phyloP scores from a whole-genome alignment of 345 rosid genomes.

The Syzygium aqueum region DNA sequence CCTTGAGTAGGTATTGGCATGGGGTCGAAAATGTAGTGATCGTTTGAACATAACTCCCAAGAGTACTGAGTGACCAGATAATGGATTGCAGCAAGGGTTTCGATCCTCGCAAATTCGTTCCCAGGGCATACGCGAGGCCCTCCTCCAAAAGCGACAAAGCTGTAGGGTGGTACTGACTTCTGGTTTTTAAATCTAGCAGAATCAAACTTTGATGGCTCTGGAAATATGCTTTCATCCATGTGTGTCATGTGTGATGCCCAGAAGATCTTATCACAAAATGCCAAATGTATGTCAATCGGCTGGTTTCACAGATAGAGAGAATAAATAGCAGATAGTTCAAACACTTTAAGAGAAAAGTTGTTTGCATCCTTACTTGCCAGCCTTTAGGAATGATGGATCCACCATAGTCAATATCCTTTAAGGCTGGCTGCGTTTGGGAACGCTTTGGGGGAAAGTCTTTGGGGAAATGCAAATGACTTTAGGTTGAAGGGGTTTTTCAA shows the following conservation, averaged over 20 bases:
- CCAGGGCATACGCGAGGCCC: slow-evolving; percentile 54
- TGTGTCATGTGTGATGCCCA: slow-evolving; percentile 41
- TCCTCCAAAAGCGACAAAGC: slow-evolving; percentile 38
- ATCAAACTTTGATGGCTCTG: slow-evolving; percentile 32
- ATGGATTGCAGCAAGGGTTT: slow-evolving; percentile 34
- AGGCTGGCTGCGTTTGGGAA: too few species aligned
- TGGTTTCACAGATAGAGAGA: background rate
- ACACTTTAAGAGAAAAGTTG: background rate
- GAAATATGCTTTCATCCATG: slow-evolving; percentile 33
- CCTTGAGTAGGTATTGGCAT: slow-evolving; percentile 38
- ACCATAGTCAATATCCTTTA: slow-evolving; percentile 26
- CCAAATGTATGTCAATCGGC: background rate
- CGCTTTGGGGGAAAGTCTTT: too few species aligned
- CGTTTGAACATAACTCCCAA: slow-evolving; percentile 28
- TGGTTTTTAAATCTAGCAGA: slow-evolving; percentile 39
- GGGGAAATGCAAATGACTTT: too few species aligned
- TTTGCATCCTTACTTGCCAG: slow-evolving; percentile 32
- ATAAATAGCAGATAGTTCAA: too few species aligned
- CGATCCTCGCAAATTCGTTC: slow-evolving; percentile 38
- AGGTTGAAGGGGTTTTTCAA: too few species aligned
- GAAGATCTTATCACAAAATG: slow-evolving; percentile 6
- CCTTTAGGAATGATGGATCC: slow-evolving; percentile 42
- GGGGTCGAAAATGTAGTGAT: slow-evolving; percentile 29
- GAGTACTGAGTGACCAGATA: slow-evolving; percentile 36
- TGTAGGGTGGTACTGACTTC: slow-evolving; percentile 35